Conservation (phyloP, 768 basidiomycete species). For the Xerocomus potaroensis region DNA sequence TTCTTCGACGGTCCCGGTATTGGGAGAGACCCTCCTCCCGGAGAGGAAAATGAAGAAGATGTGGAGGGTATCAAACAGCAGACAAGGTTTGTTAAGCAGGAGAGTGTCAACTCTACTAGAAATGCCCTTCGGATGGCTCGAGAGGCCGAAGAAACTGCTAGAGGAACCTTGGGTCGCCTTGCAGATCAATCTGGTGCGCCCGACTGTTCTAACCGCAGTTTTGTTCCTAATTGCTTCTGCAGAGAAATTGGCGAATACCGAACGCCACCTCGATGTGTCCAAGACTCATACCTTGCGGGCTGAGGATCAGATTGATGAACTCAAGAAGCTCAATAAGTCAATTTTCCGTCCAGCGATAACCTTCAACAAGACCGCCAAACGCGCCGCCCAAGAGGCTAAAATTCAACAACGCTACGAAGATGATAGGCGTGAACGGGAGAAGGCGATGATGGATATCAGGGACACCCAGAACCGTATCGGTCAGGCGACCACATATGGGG, state of each 20-base stretch:
- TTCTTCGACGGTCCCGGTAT: slow-evolving; percentile 62
- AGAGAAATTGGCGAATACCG: slow-evolving; percentile 91
- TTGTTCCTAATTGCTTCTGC: not conserved
- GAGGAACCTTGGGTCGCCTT: slow-evolving; percentile 75
- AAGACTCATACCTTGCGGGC: slow-evolving; percentile 85
- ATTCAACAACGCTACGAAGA: slow-evolving; percentile 83
- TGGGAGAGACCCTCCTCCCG: slow-evolving; percentile 46
- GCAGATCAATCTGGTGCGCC: slow-evolving; percentile 89
- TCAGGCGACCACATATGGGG: slow-evolving; percentile 61
- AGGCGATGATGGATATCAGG: slow-evolving; percentile 78
- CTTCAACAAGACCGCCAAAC: slow-evolving; percentile 91
- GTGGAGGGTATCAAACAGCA: slow-evolving; percentile 94
- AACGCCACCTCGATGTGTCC: slow-evolving; percentile 89
- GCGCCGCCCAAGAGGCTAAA: slow-evolving; percentile 80
- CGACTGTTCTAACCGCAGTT: not conserved
- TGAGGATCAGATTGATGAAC: slow-evolving; percentile 90
- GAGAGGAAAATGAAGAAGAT: slow-evolving; percentile 81
- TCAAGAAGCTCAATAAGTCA: slow-evolving; percentile 90
- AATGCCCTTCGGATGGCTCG: slow-evolving; percentile 90
- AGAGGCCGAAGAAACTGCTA: slow-evolving; percentile 96
- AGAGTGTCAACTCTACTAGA: slow-evolving; percentile 81
- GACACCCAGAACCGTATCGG: slow-evolving; percentile 87
- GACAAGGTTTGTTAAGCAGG: slow-evolving; percentile 86
- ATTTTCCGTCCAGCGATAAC: slow-evolving; percentile 92
- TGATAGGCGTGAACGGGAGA: slow-evolving; percentile 79